Percentiles rank a stretch among this genome's conserved stretches.
Conservation (phyloP, 106 monocot genomes). For the Posidonia australis region DNA sequence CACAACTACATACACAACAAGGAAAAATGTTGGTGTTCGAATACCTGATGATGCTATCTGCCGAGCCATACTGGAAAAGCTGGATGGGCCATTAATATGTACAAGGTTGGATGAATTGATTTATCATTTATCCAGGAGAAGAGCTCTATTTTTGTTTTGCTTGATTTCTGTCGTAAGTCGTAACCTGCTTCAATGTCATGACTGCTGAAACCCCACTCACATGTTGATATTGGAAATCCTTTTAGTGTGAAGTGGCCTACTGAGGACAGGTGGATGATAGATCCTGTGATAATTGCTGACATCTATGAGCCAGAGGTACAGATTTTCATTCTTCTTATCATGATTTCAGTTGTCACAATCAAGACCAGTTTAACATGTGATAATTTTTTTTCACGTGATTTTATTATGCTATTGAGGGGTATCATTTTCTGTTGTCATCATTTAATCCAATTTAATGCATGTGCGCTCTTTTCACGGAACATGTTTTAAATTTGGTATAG, state of each 20-base stretch:
- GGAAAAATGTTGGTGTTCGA: constrained; percentile 79
- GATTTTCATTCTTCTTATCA: background rate
- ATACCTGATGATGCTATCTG: constrained; percentile 86
- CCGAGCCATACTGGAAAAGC: constrained; percentile 60
- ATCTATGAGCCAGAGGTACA: constrained; percentile 76
- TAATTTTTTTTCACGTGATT: too few relatives aligned
- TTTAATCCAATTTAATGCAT: too few relatives aligned
- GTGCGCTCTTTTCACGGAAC: too few relatives aligned
- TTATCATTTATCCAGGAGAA: background rate
- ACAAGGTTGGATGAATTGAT: constrained; percentile 53
- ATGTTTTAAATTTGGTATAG: too few relatives aligned
- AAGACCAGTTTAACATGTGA: too few relatives aligned
- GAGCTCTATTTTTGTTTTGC: background rate
- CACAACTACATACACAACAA: constrained; percentile 40
- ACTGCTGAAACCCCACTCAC: background rate
- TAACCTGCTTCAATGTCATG: constrained; percentile 5
- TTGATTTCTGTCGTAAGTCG: background rate
- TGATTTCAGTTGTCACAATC: background rate
- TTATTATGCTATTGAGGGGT: too few relatives aligned
- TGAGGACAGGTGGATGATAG: constrained; percentile 71
- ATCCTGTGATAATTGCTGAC: constrained; percentile 85
- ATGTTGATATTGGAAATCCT: constrained; percentile 10
- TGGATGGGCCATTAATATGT: constrained; percentile 74
- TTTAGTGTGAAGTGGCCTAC: constrained; percentile 80
- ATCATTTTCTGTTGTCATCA: too few relatives aligned